phyloP scores from a whole-genome alignment of 1,139 yeast genomes.

The Diutina pseudorugosa region DNA sequence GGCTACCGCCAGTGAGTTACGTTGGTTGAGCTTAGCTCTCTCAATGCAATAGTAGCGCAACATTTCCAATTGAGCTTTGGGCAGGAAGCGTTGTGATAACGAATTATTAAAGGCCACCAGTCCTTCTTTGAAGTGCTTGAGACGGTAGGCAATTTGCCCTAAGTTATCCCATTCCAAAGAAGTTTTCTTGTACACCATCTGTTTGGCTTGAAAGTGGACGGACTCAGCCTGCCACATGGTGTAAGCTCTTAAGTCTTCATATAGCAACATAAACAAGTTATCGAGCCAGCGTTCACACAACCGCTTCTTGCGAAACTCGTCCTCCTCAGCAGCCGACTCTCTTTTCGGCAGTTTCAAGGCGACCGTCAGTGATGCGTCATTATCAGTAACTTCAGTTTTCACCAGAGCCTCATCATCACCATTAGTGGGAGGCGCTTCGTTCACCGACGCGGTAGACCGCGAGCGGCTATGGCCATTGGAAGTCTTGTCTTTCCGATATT shows the following conservation, averaged over 20 bases:
- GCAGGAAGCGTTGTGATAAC: conserved; percentile 48
- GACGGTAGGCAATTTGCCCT: conserved; percentile 70
- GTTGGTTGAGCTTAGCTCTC: conserved; percentile 22
- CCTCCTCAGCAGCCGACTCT: conserved; percentile 7
- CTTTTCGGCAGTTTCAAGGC: conserved; percentile 28
- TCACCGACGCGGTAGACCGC: conserved; percentile 9
- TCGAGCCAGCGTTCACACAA: conserved; percentile 95
- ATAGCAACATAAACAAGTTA: conserved; percentile 71
- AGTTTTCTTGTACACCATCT: conserved; percentile 62
- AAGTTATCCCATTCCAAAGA: conserved; percentile 91
- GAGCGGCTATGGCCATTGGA: conserved; percentile 7
- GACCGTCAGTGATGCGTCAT: conserved; percentile 20
- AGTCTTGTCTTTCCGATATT: conserved; percentile 42
- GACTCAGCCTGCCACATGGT: conserved; percentile 87
- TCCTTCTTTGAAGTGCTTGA: conserved; percentile 72
- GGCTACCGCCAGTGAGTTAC: conserved; percentile 12
- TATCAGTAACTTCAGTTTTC: conserved; percentile 3
- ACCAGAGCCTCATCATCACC: conserved; percentile 5
- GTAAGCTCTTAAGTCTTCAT: conserved; percentile 79
- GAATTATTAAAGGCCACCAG: conserved; percentile 76
- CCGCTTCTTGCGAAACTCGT: conserved; percentile 56
- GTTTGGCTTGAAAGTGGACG: conserved; percentile 52
- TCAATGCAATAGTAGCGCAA: conserved; percentile 51
- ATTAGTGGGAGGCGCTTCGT: conserved; percentile 8
- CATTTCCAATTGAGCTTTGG: conserved; percentile 43